A percentile compares a stretch with the other conserved stretches of the same genome.
Conservation (phyloP, 2,329 filamentous ascomycete genomes). For the Alternaria sp. region DNA sequence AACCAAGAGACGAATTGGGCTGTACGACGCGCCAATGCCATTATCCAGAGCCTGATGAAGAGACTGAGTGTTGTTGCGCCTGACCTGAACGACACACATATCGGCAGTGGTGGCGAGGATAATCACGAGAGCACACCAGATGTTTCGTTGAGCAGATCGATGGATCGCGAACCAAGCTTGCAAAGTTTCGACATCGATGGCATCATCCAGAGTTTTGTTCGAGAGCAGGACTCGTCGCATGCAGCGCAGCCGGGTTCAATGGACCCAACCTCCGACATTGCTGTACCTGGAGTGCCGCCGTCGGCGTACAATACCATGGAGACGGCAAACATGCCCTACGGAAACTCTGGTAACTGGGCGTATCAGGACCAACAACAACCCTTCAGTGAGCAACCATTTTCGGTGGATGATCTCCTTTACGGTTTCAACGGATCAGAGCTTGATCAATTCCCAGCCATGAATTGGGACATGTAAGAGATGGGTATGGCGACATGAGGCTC, state of each 20-base stretch:
- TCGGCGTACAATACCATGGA: not conserved
- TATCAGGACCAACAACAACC: constrained; percentile 16
- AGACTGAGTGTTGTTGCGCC: constrained; percentile 44
- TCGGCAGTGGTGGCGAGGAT: constrained; percentile 15
- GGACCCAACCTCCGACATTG: not conserved
- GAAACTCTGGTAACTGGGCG: constrained; percentile 18
- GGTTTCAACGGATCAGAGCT: constrained; percentile 36
- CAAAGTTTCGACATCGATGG: constrained; percentile 51
- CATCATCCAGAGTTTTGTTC: constrained; percentile 53
- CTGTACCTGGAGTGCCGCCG: not conserved
- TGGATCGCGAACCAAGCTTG: constrained; percentile 22
- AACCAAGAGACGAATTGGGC: constrained; percentile 61
- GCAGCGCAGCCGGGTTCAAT: not conserved
- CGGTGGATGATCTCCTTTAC: constrained; percentile 33
- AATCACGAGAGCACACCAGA: constrained; percentile 6
- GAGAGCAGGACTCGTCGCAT: constrained; percentile 19
- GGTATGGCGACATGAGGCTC: too few relatives aligned
- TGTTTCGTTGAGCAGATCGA: constrained; percentile 14
- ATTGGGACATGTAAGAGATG: constrained; percentile 3
- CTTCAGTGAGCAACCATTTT: constrained; percentile 20
- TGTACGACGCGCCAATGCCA: constrained; percentile 54
- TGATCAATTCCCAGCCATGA: constrained; percentile 26
- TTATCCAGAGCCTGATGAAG: constrained; percentile 56
- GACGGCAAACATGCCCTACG: constrained; percentile 9
- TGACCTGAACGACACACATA: constrained; percentile 21